Evolutionary conservation across 306 rosid genomes (phyloP).

Genomic region (Cucurbita pepo): DNA sequence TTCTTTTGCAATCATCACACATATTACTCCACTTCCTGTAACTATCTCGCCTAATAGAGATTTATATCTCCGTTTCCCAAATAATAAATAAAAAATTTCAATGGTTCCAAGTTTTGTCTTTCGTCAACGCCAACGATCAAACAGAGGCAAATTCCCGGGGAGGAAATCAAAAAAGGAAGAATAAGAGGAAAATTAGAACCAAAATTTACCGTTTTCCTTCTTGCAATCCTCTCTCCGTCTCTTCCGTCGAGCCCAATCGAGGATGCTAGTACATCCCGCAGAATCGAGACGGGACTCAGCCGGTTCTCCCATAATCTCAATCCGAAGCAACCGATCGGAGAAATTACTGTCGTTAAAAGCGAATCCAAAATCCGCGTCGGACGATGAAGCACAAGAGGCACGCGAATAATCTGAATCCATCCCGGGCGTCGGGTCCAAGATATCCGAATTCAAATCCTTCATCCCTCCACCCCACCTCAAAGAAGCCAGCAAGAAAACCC

Average conservation of each 20-base stretch:
- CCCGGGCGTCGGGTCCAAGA: conserved; percentile 55
- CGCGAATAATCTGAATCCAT: conserved; percentile 52
- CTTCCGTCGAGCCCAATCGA: conserved; percentile 95
- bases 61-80: no score
- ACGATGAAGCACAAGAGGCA: conserved; percentile 23
- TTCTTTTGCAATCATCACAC: neutral
- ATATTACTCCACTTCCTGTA: neutral
- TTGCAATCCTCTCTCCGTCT: conserved; percentile 72
- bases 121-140: neutral
- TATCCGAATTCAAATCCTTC: conserved; percentile 46
- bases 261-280: conserved; percentile 42
- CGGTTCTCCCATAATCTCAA: conserved; percentile 63
- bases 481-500: neutral
- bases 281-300: conserved; percentile 36
- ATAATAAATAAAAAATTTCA: no score
- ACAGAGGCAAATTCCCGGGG: neutral
- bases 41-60: no score
- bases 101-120: neutral
- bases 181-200: neutral
- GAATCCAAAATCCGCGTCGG: conserved; percentile 75
- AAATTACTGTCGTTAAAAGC: conserved; percentile 93
- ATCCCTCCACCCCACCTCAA: neutral
- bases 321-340: conserved; percentile 78
- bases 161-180: neutral
- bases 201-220: conserved; percentile 43